Conservation (phyloP, 305 asterid genomes). For the Solanum aculeatissimum region DNA sequence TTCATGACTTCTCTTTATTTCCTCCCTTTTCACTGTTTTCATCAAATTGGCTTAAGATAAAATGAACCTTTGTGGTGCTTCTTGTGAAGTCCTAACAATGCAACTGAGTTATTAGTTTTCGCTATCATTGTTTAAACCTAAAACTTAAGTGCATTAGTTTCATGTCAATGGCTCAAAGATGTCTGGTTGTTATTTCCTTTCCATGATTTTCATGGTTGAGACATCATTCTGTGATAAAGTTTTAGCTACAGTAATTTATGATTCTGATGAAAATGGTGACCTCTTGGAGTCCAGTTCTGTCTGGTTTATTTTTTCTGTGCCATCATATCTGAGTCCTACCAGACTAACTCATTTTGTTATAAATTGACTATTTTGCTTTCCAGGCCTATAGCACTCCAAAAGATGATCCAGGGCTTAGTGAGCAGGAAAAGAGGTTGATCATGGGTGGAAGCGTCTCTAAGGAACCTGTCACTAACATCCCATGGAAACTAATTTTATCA, state of each 20-base stretch:
- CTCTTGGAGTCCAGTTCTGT: background rate
- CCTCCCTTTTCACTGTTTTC: background rate
- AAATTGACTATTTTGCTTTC: slow-evolving; percentile 2
- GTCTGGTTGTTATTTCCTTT: background rate
- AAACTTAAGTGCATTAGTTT: background rate
- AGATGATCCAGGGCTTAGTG: slow-evolving; percentile 62
- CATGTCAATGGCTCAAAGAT: background rate
- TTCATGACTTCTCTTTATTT: background rate
- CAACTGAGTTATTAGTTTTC: background rate
- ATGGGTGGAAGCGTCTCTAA: slow-evolving; percentile 49
- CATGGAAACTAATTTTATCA: slow-evolving; percentile 80
- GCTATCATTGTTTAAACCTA: background rate
- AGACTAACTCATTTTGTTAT: background rate
- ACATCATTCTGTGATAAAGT: background rate
- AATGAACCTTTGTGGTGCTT: background rate
- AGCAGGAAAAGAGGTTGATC: slow-evolving; percentile 57
- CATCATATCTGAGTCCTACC: background rate
- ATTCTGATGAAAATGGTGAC: background rate
- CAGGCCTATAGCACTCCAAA: slow-evolving; percentile 85
- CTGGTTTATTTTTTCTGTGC: background rate
- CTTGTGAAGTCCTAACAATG: background rate
- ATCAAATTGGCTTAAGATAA: background rate
- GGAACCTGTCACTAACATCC: slow-evolving; percentile 72
- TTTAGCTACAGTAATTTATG: background rate
- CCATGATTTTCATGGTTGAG: background rate